Evolutionary conservation across 1,139 yeast genomes (phyloP), one percentile per base, ranked within the genome.

Genomic region (Yamadazyma spencermartinsiae): DNA sequence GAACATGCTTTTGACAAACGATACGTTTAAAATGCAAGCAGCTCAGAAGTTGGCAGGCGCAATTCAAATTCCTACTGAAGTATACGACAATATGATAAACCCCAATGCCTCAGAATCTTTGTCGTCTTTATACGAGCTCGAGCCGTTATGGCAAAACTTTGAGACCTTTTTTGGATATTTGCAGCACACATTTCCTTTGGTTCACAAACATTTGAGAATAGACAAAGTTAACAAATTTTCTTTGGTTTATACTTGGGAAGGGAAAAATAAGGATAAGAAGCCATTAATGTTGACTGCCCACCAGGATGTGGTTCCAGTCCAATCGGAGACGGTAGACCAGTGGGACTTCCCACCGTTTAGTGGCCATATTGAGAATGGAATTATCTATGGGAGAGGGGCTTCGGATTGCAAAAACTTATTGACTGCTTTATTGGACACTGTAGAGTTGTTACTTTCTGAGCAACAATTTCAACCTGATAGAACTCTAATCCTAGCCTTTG

Each of bases 51-150:
- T 80, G 31, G 58, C 74, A 7, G 79, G 76, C 10, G 81, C 89
- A 1, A 68, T 86, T 21, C 70, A 69, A 49, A 63, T 82, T 35
- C 80, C 86, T 13, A 82, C 92, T 5, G 80, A 77, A 49, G 72
- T 79, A 13, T 77, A 65, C 44, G 94, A 85, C 54, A 67, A 65
- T 8, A 59, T 64, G 55, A 51, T 54, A 7, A 57, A 57, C 36
- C 68, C 66, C 0, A 51, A 52, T 11, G 36, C 48, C 10, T 50
- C 58, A 5, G 51, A 58, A 9, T 34, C 55, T 9, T 41, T 48
- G 32, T 55, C 58, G 16, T 63, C 60, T 17, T 51, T 63, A 38
- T 60, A 54, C 42, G 40, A 58, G 36, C 29, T 57, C 27, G 65
- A 61, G 32, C 60, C 61, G 3, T 43, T 49, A 32, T 68, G 72